A percentile compares a stretch with the other conserved stretches of the same genome.
phyloP scores from a whole-genome alignment of 352 stramenopile genomes.

The Globisporangium uncinulatum region DNA sequence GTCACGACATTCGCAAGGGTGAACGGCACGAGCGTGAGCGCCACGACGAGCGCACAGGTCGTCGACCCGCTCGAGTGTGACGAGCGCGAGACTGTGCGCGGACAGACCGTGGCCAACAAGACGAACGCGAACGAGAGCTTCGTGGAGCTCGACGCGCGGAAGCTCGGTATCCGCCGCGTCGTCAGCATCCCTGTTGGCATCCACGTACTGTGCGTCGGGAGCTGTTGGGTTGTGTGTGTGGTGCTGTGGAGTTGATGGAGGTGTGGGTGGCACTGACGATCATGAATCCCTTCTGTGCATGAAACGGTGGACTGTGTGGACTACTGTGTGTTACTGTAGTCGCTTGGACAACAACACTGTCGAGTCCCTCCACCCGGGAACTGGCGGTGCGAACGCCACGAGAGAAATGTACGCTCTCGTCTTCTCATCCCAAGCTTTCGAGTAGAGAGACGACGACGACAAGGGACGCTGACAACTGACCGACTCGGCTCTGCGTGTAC shows the following conservation, averaged over 20 bases:
- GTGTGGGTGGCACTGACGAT: too few species aligned
- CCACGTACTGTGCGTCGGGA: slow-evolving; percentile 2
- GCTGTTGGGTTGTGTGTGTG: background rate
- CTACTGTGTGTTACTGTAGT: background rate
- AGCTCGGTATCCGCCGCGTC: slow-evolving; percentile 6
- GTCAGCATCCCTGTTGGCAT: slow-evolving; percentile 6
- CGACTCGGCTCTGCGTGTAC: background rate
- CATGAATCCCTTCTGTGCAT: too few species aligned
- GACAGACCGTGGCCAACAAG: slow-evolving; percentile 17
- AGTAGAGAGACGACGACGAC: background rate
- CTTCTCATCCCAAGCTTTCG: too few species aligned
- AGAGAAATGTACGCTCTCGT: slow-evolving; percentile 6
- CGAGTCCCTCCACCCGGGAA: slow-evolving; percentile 5
- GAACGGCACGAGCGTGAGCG: slow-evolving; percentile 2
- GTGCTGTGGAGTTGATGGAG: too few species aligned
- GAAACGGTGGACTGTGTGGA: too few species aligned
- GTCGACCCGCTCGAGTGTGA: background rate
- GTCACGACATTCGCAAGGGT: slow-evolving; percentile 19
- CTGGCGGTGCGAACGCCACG: background rate
- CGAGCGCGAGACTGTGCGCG: slow-evolving; percentile 2
- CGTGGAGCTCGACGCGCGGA: slow-evolving; percentile 7
- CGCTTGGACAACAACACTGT: slow-evolving; percentile 9
- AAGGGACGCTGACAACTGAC: background rate
- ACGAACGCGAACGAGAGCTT: background rate
- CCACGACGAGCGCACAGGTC: slow-evolving; percentile 3